Conservation (phyloP, 345 rosid species). For the Melastoma malabathricum region DNA sequence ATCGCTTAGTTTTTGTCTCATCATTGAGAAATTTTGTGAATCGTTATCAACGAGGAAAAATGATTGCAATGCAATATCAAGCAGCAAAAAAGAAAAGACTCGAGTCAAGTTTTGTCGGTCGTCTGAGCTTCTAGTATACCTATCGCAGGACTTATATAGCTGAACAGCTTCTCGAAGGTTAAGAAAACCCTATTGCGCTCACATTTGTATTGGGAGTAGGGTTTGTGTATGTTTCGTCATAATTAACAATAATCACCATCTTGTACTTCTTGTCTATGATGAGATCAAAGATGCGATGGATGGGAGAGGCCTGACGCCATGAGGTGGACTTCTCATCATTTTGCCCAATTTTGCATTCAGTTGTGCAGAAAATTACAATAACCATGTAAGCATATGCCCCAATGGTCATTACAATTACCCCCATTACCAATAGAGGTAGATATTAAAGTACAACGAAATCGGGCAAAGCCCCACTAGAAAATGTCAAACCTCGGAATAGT, state of each 20-base stretch:
- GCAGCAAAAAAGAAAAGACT: too few relatives aligned
- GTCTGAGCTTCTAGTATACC: too few relatives aligned
- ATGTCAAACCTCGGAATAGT: constrained; percentile 42
- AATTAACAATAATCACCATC: constrained; percentile 49
- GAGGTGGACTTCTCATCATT: constrained; percentile 69
- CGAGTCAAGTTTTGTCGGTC: too few relatives aligned
- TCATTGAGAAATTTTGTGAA: too few relatives aligned
- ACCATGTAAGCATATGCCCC: not conserved
- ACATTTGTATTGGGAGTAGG: constrained; percentile 13
- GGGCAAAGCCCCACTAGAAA: not conserved
- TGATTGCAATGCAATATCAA: too few relatives aligned
- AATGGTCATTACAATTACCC: too few relatives aligned
- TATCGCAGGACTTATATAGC: constrained; percentile 13
- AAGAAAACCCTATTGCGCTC: constrained; percentile 51
- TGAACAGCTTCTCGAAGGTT: constrained; percentile 39
- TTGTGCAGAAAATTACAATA: constrained; percentile 18
- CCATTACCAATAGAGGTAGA: too few relatives aligned
- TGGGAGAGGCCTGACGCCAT: constrained; percentile 39
- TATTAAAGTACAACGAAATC: too few relatives aligned
- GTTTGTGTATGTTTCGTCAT: constrained; percentile 15
- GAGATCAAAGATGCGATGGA: constrained; percentile 43
- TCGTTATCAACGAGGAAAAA: too few relatives aligned
- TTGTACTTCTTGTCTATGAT: constrained; percentile 43
- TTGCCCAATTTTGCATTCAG: constrained; percentile 38
- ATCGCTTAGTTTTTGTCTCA: too few relatives aligned